Base-by-base conservation (phyloP, 305 asterid species). In the Fraxinus xanthoxyloides region DNA sequence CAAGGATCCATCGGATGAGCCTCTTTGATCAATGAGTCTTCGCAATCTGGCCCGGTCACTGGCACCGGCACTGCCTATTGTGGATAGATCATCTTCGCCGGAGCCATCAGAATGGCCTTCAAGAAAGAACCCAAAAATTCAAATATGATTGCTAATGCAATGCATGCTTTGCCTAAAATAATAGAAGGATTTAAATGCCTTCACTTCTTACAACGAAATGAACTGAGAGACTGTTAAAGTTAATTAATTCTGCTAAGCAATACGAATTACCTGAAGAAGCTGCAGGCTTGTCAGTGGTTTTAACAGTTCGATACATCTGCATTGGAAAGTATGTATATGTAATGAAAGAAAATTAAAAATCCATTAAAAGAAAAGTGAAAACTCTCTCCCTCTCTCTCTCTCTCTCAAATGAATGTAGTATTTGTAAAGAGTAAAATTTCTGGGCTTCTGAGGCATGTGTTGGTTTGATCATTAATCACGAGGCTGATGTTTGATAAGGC, bases 261-360 rank as follows among this genome's bases (percentile, higher is more conserved):
- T 73, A 82, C 80, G 82, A 82, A 80, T 85, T 88, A 93, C 98
- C 98, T 88, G 97, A 91, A 85, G 98, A 94, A 87, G 90, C 95
- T 77, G 98, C 95, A 51, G 97, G 94, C 79, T 90, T 92, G 91
- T 92, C 97, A 87, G 97, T 94, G 34, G 98, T 92, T 82, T 94
- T 94, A 89, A 92, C 97, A 80, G 98, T 94, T 78, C 98, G 84
- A 89, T 94, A 94, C 98, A 94, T 94, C 98, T 94, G 97, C 93
- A 85, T 82, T 75, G 85, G 86, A 85, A 83, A 78, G 56, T 65
- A 70, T 80, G 54, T 79, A 83, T 36, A 48, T 15, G 2, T 48
- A 82, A 81, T 77, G 15, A 7, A 65, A 30, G 0, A 24, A 7
- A 69, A 32, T 17, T 9, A 76, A 79, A 67, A 79, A 76, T 26